A percentile compares a stretch with the other conserved stretches of the same genome.
Conservation (phyloP, 805 yeast genomes). For the Saccharomycopsis sp. region DNA sequence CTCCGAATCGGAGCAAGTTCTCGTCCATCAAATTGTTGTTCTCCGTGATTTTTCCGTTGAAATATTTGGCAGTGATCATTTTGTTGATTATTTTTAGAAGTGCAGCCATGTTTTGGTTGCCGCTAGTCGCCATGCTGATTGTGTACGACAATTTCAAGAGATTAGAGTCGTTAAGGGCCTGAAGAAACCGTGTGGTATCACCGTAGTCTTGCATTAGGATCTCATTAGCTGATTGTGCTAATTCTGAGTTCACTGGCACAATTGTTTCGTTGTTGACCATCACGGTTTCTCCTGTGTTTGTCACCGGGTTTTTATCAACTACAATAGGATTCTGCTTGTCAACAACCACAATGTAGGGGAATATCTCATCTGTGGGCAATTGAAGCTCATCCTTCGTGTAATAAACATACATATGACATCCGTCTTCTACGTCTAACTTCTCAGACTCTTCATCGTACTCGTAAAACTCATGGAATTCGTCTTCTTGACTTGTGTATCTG, state of each 20-base stretch:
- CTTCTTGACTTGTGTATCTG: slow-evolving; percentile 1
- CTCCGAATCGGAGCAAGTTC: not conserved
- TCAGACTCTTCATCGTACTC: slow-evolving; percentile 9
- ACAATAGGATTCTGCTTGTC: slow-evolving; percentile 2
- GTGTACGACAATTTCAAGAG: slow-evolving; percentile 13
- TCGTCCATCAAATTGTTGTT: slow-evolving; percentile 1
- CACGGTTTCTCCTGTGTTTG: not conserved
- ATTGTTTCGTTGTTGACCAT: not conserved
- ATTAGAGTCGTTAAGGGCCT: slow-evolving; percentile 12
- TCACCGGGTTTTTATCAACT: not conserved
- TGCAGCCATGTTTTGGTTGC: slow-evolving; percentile 3
- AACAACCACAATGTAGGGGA: slow-evolving; percentile 13
- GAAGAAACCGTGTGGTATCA: slow-evolving; percentile 11
- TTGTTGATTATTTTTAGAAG: slow-evolving; percentile 12
- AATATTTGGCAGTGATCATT: slow-evolving; percentile 6
- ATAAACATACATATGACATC: slow-evolving; percentile 18
- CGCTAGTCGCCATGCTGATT: slow-evolving; percentile 11
- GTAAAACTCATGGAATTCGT: slow-evolving; percentile 8
- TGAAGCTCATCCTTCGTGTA: slow-evolving; percentile 7
- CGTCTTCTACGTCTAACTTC: slow-evolving; percentile 17
- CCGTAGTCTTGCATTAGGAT: slow-evolving; percentile 18
- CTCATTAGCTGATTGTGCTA: slow-evolving; percentile 17
- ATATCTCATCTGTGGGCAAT: slow-evolving; percentile 10
- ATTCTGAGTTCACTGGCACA: slow-evolving; percentile 7
- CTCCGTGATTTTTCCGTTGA: not conserved